phyloP scores from a whole-genome alignment of 2,329 filamentous ascomycete species.

The Neofusicoccum umdonicola region DNA sequence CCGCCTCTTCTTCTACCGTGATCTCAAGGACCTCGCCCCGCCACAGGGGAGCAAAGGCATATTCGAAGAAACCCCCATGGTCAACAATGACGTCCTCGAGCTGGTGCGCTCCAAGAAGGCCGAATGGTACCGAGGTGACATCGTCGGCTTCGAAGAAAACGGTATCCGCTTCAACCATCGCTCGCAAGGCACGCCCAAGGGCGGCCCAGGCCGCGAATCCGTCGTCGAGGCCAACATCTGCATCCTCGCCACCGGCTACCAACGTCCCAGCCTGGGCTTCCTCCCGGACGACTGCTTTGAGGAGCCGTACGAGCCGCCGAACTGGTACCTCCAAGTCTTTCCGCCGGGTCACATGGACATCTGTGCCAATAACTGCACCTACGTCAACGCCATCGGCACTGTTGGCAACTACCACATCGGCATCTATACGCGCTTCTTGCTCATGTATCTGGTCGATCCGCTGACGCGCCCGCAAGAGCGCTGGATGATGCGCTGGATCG shows the following conservation, averaged over 20 bases:
- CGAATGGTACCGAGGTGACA: constrained; percentile 79
- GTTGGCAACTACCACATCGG: constrained; percentile 88
- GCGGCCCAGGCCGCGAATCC: constrained; percentile 68
- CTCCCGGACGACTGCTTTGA: constrained; percentile 70
- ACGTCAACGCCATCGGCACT: constrained; percentile 74
- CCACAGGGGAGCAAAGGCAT: constrained; percentile 58
- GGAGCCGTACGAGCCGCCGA: constrained; percentile 72
- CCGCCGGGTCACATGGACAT: constrained; percentile 71
- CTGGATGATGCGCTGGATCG: constrained; percentile 85
- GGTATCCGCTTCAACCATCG: constrained; percentile 72
- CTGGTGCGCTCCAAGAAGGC: constrained; percentile 70
- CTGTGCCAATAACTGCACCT: constrained; percentile 81
- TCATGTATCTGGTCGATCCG: constrained; percentile 83
- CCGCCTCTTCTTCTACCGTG: constrained; percentile 77
- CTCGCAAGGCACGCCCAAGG: constrained; percentile 68
- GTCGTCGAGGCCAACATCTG: constrained; percentile 71
- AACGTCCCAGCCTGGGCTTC: constrained; percentile 70
- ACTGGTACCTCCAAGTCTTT: constrained; percentile 88
- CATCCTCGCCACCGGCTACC: constrained; percentile 80
- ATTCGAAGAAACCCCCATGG: constrained; percentile 85
- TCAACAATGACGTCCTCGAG: constrained; percentile 77
- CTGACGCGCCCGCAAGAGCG: constrained; percentile 67
- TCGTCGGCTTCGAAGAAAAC: constrained; percentile 61
- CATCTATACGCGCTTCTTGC: constrained; percentile 79
- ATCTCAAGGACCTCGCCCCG: constrained; percentile 71